Base-by-base conservation (phyloP, 1,284 basidiomycete species). In the Megacollybia platyphylla region DNA sequence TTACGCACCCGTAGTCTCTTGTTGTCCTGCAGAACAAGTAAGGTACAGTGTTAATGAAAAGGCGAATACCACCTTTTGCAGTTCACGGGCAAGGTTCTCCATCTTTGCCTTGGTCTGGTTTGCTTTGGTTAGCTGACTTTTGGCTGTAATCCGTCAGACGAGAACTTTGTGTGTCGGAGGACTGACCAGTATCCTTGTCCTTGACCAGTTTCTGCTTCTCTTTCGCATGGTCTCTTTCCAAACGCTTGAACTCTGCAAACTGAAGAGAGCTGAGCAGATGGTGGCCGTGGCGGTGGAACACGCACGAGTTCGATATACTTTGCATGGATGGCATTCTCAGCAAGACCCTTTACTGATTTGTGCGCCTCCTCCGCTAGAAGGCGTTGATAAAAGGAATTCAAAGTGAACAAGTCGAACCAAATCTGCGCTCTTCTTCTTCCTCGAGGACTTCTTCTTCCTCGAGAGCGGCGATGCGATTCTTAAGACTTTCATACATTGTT, bases 41-140 rank as follows among this genome's bases (percentile, higher is more conserved):
- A 57, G 51, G 45, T 26, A 43, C 34, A 26, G 39, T 11, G 9
- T 6, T 6, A 18, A 2, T 32, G 32, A 41, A 28, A 26, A 24
- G 27, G 24, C 41, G n/a, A 40, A 3, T 7, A 43, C 37, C 54
- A 85, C 84, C 72, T 88, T 88, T 64, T 87, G 85, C 49, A 88
- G 60, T 62, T 88, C 86, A 45, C 85, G 73, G 41, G 85, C 85
- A 31, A 88, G 67, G 54, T 80, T 87, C 62, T 88, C 85, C 71
- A 88, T 84, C 65, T 83, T 88, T n/a, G 76, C 73, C 64, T 87
- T 86, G 17, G 81, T 81, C 62, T 87, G 82, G 54, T 87, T 88
- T 20, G 82, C 79, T 58, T 88, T 88, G 7, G 82, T 85, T 43
- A 87, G 64, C 55, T 87, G 84, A 45, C 76, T 67, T 60, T 88